Evolutionary conservation across 2,329 filamentous ascomycete genomes (phyloP).

Genomic region (Talaromyces atroroseus): DNA sequence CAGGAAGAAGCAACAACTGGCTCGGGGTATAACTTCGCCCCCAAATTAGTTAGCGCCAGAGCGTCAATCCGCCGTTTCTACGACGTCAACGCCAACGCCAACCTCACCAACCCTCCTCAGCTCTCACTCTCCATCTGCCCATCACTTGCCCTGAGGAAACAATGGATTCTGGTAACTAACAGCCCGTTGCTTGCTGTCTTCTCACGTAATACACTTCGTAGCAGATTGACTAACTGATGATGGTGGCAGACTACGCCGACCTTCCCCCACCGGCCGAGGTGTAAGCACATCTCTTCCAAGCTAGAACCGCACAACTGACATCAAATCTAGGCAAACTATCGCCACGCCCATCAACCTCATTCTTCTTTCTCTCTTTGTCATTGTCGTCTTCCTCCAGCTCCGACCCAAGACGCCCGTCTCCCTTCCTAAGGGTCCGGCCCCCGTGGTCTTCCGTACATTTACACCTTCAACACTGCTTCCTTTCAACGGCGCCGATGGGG

Average conservation of each 20-base stretch:
- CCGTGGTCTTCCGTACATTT: constrained; percentile 81
- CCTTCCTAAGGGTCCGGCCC: constrained; percentile 52
- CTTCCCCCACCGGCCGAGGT: constrained; percentile 30
- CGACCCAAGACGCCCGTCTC: constrained; percentile 48
- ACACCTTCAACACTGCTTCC: constrained; percentile 78
- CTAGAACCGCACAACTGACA: neutral
- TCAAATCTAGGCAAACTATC: constrained; percentile 43
- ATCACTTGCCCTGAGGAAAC: neutral
- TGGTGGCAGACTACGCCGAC: constrained; percentile 19
- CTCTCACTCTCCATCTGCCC: neutral
- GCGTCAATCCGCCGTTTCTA: neutral
- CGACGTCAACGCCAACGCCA: neutral
- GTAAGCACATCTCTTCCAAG: constrained; percentile 21
- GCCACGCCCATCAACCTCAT: constrained; percentile 58
- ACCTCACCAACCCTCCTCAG: neutral
- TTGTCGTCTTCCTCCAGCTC: constrained; percentile 53
- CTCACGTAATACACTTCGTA: neutral
- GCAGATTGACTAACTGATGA: neutral
- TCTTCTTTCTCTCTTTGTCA: constrained; percentile 53
- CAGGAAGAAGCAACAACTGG: neutral
- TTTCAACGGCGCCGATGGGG: constrained; percentile 69
- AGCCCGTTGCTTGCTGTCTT: neutral
- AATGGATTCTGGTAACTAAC: constrained; percentile 9
- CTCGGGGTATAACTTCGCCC: neutral
- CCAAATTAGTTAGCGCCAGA: neutral